A percentile compares a stretch with the other conserved stretches of the same genome.
These are phyloP conservation scores for Waitea zeae DNA, from an alignment of 1,284 basidiomycete genomes.

Conservation along the genomic window DNA sequence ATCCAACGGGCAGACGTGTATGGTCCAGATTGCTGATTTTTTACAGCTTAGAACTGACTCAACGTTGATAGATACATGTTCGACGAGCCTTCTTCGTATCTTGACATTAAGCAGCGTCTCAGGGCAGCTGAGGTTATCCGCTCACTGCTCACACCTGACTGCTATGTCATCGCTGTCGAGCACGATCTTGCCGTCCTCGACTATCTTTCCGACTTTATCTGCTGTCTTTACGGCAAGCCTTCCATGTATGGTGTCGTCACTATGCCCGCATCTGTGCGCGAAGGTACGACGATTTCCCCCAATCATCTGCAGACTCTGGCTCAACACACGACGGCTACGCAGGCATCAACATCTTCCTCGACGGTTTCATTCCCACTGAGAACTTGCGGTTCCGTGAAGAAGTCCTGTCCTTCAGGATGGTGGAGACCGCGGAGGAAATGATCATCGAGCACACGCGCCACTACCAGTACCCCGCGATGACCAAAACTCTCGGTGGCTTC, in stretches of 20 bases:
- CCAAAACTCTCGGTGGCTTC: constrained; percentile 86
- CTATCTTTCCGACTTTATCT: constrained; percentile 94
- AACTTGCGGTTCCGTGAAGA: constrained; percentile 94
- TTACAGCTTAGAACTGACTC: constrained; percentile 1
- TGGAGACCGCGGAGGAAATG: constrained; percentile 83
- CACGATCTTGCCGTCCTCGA: constrained; percentile 95
- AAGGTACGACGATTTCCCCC: constrained; percentile 38
- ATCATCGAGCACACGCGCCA: constrained; percentile 69
- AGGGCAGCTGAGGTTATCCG: constrained; percentile 95
- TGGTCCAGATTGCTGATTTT: constrained; percentile 10
- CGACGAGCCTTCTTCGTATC: constrained; percentile 93
- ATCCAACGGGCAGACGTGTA: constrained; percentile 86
- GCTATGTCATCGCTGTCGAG: constrained; percentile 93
- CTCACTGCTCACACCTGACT: constrained; percentile 57
- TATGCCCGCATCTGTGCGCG: constrained; percentile 91
- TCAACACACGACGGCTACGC: neutral
- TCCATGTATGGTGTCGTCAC: constrained; percentile 97
- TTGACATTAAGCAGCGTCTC: constrained; percentile 89
- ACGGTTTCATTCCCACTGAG: constrained; percentile 96
- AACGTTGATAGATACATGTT: constrained; percentile 67
- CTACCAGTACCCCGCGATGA: constrained; percentile 87
- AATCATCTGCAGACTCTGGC: neutral
- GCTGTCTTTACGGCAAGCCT: constrained; percentile 91
- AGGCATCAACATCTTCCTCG: constrained; percentile 97
- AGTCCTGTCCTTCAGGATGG: constrained; percentile 89